Evolutionary conservation across 768 basidiomycete genomes (phyloP).

Genomic region (Myochromella boudieri): DNA sequence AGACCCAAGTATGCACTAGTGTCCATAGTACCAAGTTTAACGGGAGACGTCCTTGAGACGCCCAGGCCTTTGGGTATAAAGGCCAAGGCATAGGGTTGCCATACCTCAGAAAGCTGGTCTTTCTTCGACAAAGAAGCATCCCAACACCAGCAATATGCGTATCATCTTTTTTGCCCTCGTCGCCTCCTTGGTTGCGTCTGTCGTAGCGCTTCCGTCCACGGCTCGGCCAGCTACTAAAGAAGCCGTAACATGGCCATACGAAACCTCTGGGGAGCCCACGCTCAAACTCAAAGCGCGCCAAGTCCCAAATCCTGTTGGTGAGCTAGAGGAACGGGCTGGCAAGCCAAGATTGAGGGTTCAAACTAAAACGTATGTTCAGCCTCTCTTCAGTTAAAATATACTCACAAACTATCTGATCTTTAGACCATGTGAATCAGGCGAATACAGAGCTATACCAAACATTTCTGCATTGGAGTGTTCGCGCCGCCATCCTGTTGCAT

Average conservation of each 20-base stretch:
- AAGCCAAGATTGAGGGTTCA: background rate
- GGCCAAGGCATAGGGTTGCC: no score
- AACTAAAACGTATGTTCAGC: background rate
- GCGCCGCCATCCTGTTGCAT: background rate
- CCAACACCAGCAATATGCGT: background rate
- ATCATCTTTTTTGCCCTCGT: background rate
- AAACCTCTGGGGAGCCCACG: background rate
- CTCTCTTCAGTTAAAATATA: background rate
- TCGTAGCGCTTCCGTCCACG: background rate
- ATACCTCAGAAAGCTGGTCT: slow-evolving; percentile 1
- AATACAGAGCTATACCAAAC: background rate
- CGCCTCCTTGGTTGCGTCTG: background rate
- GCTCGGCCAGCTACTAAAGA: background rate
- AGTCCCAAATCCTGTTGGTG: background rate
- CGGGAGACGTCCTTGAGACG: no score
- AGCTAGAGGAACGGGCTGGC: background rate
- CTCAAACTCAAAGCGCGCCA: background rate
- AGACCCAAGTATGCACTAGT: no score
- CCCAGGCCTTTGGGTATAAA: no score
- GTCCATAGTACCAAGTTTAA: no score
- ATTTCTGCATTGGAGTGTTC: background rate
- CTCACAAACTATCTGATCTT: background rate
- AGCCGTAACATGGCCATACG: background rate
- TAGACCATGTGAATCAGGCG: background rate
- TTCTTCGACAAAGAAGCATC: background rate